These are phyloP conservation scores for Trichoderma guizhouense DNA, from an alignment of 2,329 filamentous ascomycete species.

Conservation along the genomic window DNA sequence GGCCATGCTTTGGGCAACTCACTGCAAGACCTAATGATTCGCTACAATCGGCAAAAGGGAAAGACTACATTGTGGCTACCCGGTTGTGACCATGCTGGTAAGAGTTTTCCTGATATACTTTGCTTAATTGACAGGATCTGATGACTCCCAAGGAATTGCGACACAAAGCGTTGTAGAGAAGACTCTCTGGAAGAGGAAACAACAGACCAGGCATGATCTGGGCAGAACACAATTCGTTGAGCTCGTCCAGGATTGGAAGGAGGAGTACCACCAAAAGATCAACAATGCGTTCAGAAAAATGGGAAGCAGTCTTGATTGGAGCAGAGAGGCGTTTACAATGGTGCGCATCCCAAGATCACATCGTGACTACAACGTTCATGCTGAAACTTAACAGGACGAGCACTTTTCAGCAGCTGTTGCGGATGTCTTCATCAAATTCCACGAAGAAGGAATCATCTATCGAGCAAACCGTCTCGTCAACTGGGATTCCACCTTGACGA, in stretches of 20 bases:
- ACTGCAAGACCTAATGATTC: neutral
- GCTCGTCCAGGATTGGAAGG: neutral
- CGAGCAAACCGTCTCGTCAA: neutral
- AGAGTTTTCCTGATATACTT: neutral
- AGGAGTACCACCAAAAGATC: neutral
- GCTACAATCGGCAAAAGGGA: neutral
- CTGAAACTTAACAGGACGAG: neutral
- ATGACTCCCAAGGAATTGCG: neutral
- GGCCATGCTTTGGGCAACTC: neutral
- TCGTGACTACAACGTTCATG: neutral
- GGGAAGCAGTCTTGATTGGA: neutral
- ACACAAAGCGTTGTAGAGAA: neutral
- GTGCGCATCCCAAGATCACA: neutral
- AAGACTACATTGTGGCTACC: neutral
- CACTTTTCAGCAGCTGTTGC: neutral
- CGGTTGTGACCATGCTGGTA: neutral
- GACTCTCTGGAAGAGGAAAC: neutral
- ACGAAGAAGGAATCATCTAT: neutral
- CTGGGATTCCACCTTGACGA: neutral
- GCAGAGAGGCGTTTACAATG: neutral
- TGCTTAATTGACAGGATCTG: neutral
- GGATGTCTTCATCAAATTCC: neutral
- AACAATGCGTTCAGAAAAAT: neutral
- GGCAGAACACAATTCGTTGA: neutral
- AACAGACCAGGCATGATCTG: neutral